Base-by-base conservation (phyloP, 2,329 filamentous ascomycete species). In the Macrophomina tecta region DNA sequence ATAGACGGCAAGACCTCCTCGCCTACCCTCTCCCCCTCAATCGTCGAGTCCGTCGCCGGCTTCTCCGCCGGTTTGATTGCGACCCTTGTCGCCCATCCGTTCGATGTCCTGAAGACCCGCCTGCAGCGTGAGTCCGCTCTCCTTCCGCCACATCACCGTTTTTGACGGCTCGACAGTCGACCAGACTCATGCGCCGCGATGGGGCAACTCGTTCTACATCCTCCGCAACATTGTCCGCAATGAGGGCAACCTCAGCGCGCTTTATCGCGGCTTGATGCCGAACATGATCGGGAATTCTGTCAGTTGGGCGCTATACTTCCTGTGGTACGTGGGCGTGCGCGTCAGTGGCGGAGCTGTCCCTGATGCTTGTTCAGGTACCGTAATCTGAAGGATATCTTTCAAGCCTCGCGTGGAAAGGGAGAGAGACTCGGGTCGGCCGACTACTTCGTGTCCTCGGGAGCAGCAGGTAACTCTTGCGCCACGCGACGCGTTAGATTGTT, bases 21-120 rank as follows among this genome's bases (percentile, higher is more conserved):
- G 69, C 77, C 79, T 70, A 79, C 64, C 36, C 67, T 79, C 34
- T 75, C 86, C 78, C 88, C 91, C 80, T 92, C 91, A 73, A 80
- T 91, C 76, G 87, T 97, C 80, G 95, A 98, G 86, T 90, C 91
- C 75, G 84, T 94, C 77, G 93, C 95, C 69, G 95, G 95, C 73
- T 90, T 99, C 79, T 91, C 90, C 70, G 95, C 95, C 68, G 95
- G 95, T 69, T 86, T 93, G 66, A 86, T 93, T 72, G 91, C 94
- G 64, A 98, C 95, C 30, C 85, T 98, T 58, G 90, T 89, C 66
- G 91, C 95, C 63, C 94, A 98, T 77, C 95, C 95, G 38, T 88
- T 99, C 68, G 95, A 99, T 81, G 89, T 99, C 70, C 89, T 98
- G 77, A 99, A 99, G 85, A 98, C 94, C 69, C 91, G 95, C 70